Evolutionary conservation across 1,284 basidiomycete genomes (phyloP), one percentile per base, ranked within the genome.

Genomic region (Thelephora terrestris): DNA sequence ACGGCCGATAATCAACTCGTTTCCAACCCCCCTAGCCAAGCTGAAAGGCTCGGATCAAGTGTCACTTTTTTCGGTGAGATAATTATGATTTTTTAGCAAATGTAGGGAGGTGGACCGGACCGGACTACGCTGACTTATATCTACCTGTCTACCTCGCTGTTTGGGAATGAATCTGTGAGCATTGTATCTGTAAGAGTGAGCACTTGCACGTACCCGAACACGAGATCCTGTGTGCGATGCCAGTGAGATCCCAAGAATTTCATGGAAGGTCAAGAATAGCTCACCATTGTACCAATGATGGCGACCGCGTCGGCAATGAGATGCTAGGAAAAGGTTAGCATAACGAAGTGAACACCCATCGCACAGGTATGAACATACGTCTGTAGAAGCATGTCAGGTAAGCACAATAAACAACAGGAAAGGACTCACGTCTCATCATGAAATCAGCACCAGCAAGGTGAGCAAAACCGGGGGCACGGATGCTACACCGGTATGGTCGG

Each of bases 381-480:
- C 80, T 82, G 57, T 48, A 59, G 58, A 58, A 50, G 45, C 35
- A 51, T 9, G 39, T 35, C n/a, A 47, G 18, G 32, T 18, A 17
- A 32, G 29, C 20, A 25, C 18, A 36, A 49, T 43, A 17, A 37
- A 29, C 43, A 47, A 32, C 42, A 46, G 16, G 47, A 43, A 48
- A 46, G 18, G 34, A 73, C 80, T 57, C 64, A 85, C 81, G 77
- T 80, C 87, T 82, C 82, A 89, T 91, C 86, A 96, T 94, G 63
- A 96, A 95, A 67, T 96, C 93, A 5, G 90, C 75, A 34, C 91
- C 92, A 45, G 88, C 90, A 56, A 95, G 74, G 67, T 95, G 92
- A 29, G 92, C 90, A 59, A 96, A 97, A 9, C 92, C 90, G 46
- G 91, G 91, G 12, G 91, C 91, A 57, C 91, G 89, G 57, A 96